These are phyloP conservation scores for Piper betle DNA, from an alignment of 164 flowering plant species.

Conservation along the genomic window DNA sequence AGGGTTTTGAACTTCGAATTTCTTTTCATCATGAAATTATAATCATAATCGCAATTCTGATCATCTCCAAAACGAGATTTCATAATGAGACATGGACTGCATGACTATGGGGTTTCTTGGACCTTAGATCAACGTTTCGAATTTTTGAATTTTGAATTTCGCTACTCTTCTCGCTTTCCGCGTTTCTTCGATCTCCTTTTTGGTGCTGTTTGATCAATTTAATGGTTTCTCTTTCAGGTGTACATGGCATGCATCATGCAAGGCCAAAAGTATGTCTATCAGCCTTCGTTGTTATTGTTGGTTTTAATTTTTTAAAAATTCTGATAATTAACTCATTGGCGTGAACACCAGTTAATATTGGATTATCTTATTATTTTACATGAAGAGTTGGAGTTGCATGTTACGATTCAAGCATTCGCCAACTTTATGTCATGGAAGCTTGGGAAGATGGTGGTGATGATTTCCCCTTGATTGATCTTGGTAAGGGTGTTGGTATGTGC, in stretches of 20 bases:
- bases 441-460: conserved; percentile 81
- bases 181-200: neutral
- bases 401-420: conserved; percentile 62
- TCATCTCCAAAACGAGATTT: too few relatives aligned
- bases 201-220: neutral
- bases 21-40: neutral
- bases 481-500: conserved; percentile 22
- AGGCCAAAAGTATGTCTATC: conserved; percentile 49
- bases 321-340: too few relatives aligned
- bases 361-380: conserved; percentile 3
- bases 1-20: too few relatives aligned
- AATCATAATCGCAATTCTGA: too few relatives aligned
- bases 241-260: conserved; percentile 87
- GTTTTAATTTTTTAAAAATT: too few relatives aligned
- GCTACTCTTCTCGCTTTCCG: neutral
- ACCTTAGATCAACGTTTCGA: too few relatives aligned
- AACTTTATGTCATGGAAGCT: conserved; percentile 79
- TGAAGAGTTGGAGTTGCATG: conserved; percentile 82
- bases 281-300: neutral
- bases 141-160: too few relatives aligned
- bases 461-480: conserved; percentile 66
- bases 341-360: neutral
- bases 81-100: too few relatives aligned
- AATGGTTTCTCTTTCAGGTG: conserved; percentile 38
- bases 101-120: too few relatives aligned